Conservation (phyloP, 129 eudicot species). For the Helianthus annuus region DNA sequence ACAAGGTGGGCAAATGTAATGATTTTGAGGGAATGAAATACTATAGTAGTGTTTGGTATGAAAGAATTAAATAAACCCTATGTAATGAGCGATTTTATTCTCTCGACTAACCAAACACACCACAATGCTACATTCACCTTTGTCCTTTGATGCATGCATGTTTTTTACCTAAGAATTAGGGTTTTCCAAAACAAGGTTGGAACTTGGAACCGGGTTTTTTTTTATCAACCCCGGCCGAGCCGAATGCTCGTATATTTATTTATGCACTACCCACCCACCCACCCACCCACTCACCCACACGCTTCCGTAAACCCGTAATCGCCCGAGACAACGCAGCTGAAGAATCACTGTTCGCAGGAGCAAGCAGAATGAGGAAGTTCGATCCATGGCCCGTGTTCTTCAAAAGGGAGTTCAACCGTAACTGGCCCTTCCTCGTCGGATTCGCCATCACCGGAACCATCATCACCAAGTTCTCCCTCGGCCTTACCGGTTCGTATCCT, state of each 20-base stretch:
- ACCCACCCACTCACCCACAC: background rate
- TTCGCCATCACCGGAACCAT: constrained; percentile 73
- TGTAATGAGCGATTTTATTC: too few species aligned
- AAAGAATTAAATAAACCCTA: too few species aligned
- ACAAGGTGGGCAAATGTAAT: too few species aligned
- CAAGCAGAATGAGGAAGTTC: constrained; percentile 38
- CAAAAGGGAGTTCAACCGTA: constrained; percentile 49
- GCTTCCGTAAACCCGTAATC: background rate
- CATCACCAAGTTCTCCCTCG: constrained; percentile 69
- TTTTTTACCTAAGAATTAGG: too few species aligned
- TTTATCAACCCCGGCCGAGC: background rate
- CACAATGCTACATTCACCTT: too few species aligned
- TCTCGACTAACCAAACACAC: too few species aligned
- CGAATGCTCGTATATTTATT: background rate
- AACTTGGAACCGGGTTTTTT: background rate
- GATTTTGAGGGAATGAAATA: too few species aligned
- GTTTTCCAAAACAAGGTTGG: background rate
- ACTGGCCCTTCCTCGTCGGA: constrained; percentile 66
- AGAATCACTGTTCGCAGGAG: background rate
- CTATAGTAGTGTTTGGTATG: too few species aligned
- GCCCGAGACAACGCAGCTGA: background rate
- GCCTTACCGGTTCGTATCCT: constrained; percentile 53
- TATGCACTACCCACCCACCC: background rate
- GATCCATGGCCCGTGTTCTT: constrained; percentile 53
- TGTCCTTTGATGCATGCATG: too few species aligned